Evolutionary conservation across 2,329 filamentous ascomycete genomes (phyloP), one percentile per base, ranked within the genome.

Genomic region (Penicillium paneum): DNA sequence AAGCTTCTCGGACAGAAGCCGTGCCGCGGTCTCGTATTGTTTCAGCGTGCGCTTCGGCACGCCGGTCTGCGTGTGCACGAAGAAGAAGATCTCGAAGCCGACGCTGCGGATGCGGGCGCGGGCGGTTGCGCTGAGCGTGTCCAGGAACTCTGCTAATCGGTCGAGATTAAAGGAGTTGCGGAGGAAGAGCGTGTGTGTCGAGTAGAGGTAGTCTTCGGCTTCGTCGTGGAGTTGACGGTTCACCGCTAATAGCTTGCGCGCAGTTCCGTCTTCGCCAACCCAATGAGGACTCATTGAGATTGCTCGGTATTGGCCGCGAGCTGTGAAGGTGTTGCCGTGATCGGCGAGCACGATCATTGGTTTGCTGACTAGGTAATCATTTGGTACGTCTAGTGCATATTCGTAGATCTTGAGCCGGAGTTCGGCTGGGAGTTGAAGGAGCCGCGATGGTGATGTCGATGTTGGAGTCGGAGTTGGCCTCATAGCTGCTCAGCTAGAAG

Each of bases 71-170:
- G 58, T 61, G 48, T 73, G 70, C 21, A 73, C 70, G 50, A 72
- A 73, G 59, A 73, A 67, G 55, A 64, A 70, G 13, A 73, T 45
- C 59, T 73, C 70, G 44, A 73, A 73, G 13, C 70, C 70, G 29
- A 73, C 66, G 45, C 65, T 70, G 50, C 67, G 69, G 47, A 72
- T 70, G 24, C 64, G 64, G 2, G 41, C 48, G 19, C 67, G 65
- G 1, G 70, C 70, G 4, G 67, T 71, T 3, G 57, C 43, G 46
- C 69, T 72, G 2, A 73, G 59, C 0, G 67, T 72, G 35, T 71
- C 66, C 4, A 73, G 64, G 56, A 73, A 72, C 1, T 59, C 59
- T 3, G 56, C 65, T 3, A 72, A 48, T 2, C 61, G 65, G 52
- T 69, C 63, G 3, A 70, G 60, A 41, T 70, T 63, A 56, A 72